A percentile compares a stretch with the other conserved stretches of the same genome.
Evolutionary conservation across 192 early-diverging fungal genomes (phyloP).

Genomic region (Diversispora eburnea): DNA sequence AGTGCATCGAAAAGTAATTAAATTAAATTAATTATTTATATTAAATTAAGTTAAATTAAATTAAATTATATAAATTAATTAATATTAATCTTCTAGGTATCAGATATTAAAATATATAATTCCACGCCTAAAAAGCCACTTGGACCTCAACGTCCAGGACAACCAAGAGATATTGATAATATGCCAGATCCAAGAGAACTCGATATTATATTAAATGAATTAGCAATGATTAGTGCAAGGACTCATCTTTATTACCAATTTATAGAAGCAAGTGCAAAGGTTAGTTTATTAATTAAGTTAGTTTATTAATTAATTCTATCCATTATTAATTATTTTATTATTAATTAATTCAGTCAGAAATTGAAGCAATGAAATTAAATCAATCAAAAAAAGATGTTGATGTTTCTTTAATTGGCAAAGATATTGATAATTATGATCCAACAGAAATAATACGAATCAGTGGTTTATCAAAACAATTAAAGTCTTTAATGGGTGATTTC

Average conservation of each 20-base stretch:
- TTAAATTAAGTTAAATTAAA: constrained; percentile 21
- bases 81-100: constrained; percentile 38
- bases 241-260: constrained; percentile 79
- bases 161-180: constrained; percentile 27
- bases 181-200: constrained; percentile 74
- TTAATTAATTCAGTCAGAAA: constrained; percentile 32
- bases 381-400: constrained; percentile 16
- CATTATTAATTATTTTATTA: background rate
- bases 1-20: constrained; percentile 37
- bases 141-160: constrained; percentile 20
- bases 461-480: constrained; percentile 56
- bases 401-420: constrained; percentile 39
- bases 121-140: constrained; percentile 31
- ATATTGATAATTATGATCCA: constrained; percentile 44
- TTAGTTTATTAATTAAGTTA: constrained; percentile 24
- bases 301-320: too few relatives aligned
- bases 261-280: constrained; percentile 71
- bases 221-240: constrained; percentile 78
- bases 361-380: constrained; percentile 34
- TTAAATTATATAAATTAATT: constrained; percentile 19
- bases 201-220: constrained; percentile 73
- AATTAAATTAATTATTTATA: constrained; percentile 11
- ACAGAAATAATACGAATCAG: constrained; percentile 54
- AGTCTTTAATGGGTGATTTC: constrained; percentile 65
- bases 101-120: constrained; percentile 52